Base-by-base conservation (phyloP, 2,329 filamentous ascomycete genomes). In the Fusarium kyushuense region DNA sequence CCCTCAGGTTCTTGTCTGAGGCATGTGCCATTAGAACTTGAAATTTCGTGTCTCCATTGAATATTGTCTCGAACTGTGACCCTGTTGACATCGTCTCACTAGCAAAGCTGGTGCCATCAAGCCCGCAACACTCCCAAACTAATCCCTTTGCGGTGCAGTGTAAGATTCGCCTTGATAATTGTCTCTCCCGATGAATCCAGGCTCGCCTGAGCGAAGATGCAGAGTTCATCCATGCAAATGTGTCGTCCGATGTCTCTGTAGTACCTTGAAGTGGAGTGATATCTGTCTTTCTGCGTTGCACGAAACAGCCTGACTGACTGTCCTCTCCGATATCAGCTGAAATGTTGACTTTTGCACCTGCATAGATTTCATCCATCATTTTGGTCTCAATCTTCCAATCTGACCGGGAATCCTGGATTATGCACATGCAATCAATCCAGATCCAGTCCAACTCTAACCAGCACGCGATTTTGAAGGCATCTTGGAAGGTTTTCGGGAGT, bases 121-220 rank as follows among this genome's bases (percentile, higher is more conserved):
- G 14, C 2, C 25, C 52, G 23, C 52, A 54, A 3, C 52, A 54
- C 16, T 54, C 52, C 52, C 52, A 55, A 5, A 48, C 33, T 8
- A 55, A 11, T n/a, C 40, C 52, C 4, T 55, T 55, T 0, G 25
- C 6, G 0, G 41, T 48, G 1, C 47, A 55, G 2, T 55, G 52
- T 1, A 55, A 2, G 2, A 55, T 48, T 4, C 52, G 52, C 2
- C 2, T 38, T 2, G 52, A 23, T 1, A 55, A 3, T 14, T 55
- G 52, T 5, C 9, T 55, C 33, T 55, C 52, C 3, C 52, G 52
- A 14, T 55, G 42, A 1, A 33, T 49, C 53, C 53, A 55, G 1
- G 53, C 42, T 13, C 42, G 9, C 1, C 4, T 48, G 1, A 40
- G 33, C 3, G 42, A 55, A 25, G 41, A 33, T 10, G 27, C 33